Conservation (phyloP, 2,329 filamentous ascomycete genomes). For the Colletotrichum gloeosporioides region DNA sequence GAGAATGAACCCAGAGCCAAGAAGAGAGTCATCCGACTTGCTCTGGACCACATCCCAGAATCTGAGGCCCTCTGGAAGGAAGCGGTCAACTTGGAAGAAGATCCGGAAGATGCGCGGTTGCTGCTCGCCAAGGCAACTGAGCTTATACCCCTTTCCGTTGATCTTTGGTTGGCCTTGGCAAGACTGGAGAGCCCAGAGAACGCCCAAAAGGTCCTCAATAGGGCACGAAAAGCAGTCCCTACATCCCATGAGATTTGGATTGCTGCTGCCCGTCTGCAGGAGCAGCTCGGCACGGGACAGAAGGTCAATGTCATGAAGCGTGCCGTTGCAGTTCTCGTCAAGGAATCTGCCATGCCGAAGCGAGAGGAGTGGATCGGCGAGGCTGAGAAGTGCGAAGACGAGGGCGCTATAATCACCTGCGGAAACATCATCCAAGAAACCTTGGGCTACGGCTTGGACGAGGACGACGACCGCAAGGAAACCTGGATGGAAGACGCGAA, state of each 20-base stretch:
- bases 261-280: conserved; percentile 87
- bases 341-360: conserved; percentile 95
- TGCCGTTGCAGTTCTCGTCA: conserved; percentile 85
- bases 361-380: conserved; percentile 96
- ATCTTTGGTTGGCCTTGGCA: conserved; percentile 93
- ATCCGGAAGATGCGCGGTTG: conserved; percentile 84
- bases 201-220: conserved; percentile 94
- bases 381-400: conserved; percentile 92
- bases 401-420: conserved; percentile 86
- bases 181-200: conserved; percentile 89
- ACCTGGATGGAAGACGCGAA: conserved; percentile 96
- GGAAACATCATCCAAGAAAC: conserved; percentile 91
- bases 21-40: conserved; percentile 91
- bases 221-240: conserved; percentile 89
- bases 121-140: conserved; percentile 94
- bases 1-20: conserved; percentile 84
- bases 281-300: conserved; percentile 79
- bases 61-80: conserved; percentile 99
- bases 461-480: conserved; percentile 95
- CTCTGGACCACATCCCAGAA: conserved; percentile 89
- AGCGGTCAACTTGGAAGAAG: conserved; percentile 92
- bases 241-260: conserved; percentile 98
- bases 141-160: conserved; percentile 90
- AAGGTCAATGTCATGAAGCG: conserved; percentile 95
- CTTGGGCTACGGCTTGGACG: conserved; percentile 89